Evolutionary conservation across 148 eudicot genomes (phyloP), one percentile per base, ranked within the genome.

Genomic region (Limonium bicolor): DNA sequence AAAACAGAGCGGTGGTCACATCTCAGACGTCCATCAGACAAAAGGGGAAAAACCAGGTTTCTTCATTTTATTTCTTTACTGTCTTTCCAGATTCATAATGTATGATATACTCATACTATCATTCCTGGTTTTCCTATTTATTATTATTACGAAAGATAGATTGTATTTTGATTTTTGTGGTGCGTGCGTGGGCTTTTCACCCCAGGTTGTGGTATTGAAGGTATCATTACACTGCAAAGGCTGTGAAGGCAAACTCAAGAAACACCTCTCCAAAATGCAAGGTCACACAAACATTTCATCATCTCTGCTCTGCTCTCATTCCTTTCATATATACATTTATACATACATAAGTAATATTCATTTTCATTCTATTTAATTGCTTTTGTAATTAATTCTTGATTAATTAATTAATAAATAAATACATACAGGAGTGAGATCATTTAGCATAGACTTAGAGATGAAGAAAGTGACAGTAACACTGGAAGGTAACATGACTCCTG

Each of bases 151-250:
- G 30, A 32, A 37, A 33, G 18, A 20, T 21, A 6, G 20, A 13
- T 24, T 11, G 5, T 29, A 54, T 17, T 7, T 48, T 23, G 14
- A 49, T 25, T 20, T 49, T 16, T 2, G 20, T 23, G 22, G 28
- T 41, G 46, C 11, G 6, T 24, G 42, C 47, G 26, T 33, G 36
- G 38, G 13, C 19, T 61, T 40, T 30, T 54, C 74, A 90, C n/a
- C n/a, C n/a, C n/a, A n/a, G 95, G 93, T 84, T 20, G 97, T 90
- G 39, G 78, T 74, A 14, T 55, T 90, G 65, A 70, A 66, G 63
- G 97, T 90, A 13, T 77, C 97, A 41, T 65, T 90, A 25, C 95
- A 90, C 52, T 90, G 97, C 81, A 84, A 61, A 65, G 97, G 95
- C 10, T 90, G 97, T 61, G 93, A 72, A 54, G 79, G 83, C 36